Evolutionary conservation across 768 basidiomycete genomes (phyloP), one percentile per base, ranked within the genome.

Genomic region (Atractiella rhizophila): DNA sequence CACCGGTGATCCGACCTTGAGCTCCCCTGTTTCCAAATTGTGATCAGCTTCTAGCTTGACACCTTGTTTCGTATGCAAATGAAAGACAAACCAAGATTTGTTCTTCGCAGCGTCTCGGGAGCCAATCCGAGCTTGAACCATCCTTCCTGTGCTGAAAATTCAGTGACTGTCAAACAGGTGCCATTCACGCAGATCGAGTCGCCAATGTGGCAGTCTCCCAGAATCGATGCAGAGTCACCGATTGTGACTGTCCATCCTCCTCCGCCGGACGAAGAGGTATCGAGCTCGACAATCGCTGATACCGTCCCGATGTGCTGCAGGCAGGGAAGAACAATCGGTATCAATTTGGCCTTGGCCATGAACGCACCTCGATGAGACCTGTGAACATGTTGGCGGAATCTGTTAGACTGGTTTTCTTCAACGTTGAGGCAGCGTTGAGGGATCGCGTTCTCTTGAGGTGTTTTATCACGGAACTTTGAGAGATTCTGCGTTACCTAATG

Each of bases 61-160:
- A n/a, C n/a, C n/a, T n/a, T n/a, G n/a, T n/a, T n/a, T n/a, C n/a
- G n/a, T n/a, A n/a, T n/a, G n/a, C 38, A 35, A 25, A 27, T 21
- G 8, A n/a, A n/a, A 1, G 7, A 54, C 63, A 51, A 55, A 79
- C 88, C 91, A 25, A 96, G 63, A 62, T 94, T 79, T 2, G 86
- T 94, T 58, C 82, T 65, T 39, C 70, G 66, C 44, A 98, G 61
- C 12, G 91, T 96, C 64, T 98, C 91, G 51, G 88, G 86, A 33
- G 88, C 86, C 35, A 98, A 63, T 68, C 85, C 88, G 35, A 94
- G 81, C 54, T 70, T 78, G 65, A 98, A 96, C 68, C 70, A 51
- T 30, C 65, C 60, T 46, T 64, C 59, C 2, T 46, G 32, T 4
- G 40, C 29, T 53, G 76, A 66, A 52, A 88, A 94, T 52, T 70